Evolutionary conservation across 129 eudicot species (phyloP), one percentile per base, ranked within the genome.

Genomic region (Dittrichia graveolens): DNA sequence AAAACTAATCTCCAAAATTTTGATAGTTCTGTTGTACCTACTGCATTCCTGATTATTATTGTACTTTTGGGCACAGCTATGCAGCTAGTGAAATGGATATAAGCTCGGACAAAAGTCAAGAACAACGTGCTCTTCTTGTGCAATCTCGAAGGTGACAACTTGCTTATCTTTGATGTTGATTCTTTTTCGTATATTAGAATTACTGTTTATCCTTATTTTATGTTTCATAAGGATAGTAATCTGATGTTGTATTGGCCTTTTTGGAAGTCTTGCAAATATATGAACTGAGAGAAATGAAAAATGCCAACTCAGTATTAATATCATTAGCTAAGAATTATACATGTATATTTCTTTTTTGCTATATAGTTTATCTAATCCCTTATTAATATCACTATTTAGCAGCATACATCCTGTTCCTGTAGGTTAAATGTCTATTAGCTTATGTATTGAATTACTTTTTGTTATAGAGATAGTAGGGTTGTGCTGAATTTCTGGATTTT

Each of bases 101-200:
- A 41, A 74, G 69, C 73, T 72, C 88, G 11, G 92, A 83, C 52
- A 85, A 64, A 69, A 77, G 41, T 73, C 86, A 56, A 34, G 97
- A 88, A 83, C 88, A 85, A 49, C 90, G 81, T 48, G 96, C 86
- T 57, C 84, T 86, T 75, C 92, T 89, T 75, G 78, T 89, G 74
- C 88, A 86, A 77, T 77, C 96, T 80, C 86, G 89, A 85, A 85
- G 92, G 96, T 89, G 66, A 42, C 35, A 15, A 75, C 31, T 0
- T 13, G 0, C 5, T 31, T 66, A 24, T 24, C 31, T 24, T 24
- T 24, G 31, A 24, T 24, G 31, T 24, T 24, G 31, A 24, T 24
- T 24, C 31, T 24, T 24, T 24, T 24, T 24, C 31, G 31, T 24
- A 2, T 24, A 24, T 24, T 24, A 24, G 31, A 24, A 24, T 24